Evolutionary conservation across 352 stramenopile species (phyloP).

Genomic region (Phytophthora citrophthora): DNA sequence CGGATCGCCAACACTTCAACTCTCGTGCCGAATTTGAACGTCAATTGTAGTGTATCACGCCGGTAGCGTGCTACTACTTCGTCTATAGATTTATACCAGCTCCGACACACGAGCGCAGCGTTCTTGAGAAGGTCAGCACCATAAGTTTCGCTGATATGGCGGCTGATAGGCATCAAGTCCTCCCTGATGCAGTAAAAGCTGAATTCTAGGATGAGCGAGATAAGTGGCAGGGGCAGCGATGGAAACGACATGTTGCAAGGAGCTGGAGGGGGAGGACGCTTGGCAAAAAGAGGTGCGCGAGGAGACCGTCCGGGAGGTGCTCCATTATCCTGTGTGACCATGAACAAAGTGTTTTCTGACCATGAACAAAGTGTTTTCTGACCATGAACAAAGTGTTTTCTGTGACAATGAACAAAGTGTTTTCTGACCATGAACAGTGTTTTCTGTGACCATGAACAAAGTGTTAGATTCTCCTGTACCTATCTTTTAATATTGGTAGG

Average conservation of each 20-base stretch:
- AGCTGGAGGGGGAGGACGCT: conserved; percentile 1
- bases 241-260: conserved; percentile 14
- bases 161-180: conserved; percentile 10
- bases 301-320: too few species aligned
- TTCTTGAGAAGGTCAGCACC: conserved; percentile 18
- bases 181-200: conserved; percentile 23
- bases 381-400: too few species aligned
- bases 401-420: too few species aligned
- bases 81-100: conserved; percentile 39
- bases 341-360: too few species aligned
- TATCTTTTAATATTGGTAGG: too few species aligned
- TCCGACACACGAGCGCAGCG: conserved; percentile 42
- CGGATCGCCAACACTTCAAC: conserved; percentile 31
- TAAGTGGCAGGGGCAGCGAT: conserved; percentile 39
- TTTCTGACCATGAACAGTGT: too few species aligned
- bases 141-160: background rate
- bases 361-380: too few species aligned
- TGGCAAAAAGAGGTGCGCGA: background rate
- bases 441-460: too few species aligned
- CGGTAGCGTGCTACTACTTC: conserved; percentile 35
- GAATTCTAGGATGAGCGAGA: conserved; percentile 44
- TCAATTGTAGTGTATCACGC: conserved; percentile 39
- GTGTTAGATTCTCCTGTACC: too few species aligned
- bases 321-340: too few species aligned
- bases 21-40: conserved; percentile 35